phyloP scores from a whole-genome alignment of 176 grass and related monocot genomes.

The Luzula sylvatica region DNA sequence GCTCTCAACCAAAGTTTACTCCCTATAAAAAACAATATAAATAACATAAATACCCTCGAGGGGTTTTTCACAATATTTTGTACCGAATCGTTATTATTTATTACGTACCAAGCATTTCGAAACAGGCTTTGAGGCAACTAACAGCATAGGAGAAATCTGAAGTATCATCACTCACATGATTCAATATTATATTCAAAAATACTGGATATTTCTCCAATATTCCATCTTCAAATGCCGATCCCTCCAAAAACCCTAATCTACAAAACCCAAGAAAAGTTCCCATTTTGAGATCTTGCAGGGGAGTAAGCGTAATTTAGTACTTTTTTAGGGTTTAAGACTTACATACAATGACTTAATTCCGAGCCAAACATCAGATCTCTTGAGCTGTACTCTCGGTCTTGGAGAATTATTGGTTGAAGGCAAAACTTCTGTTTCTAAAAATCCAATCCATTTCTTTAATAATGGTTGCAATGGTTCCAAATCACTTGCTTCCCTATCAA shows the following conservation, averaged over 20 bases:
- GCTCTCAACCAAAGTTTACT: constrained; percentile 99
- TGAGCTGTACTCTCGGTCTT: constrained; percentile 75
- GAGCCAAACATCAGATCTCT: constrained; percentile 81
- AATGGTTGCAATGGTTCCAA: constrained; percentile 83
- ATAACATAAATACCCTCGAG: constrained; percentile 1
- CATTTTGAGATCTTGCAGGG: no score
- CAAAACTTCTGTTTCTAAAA: constrained; percentile 69
- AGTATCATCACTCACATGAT: constrained; percentile 88
- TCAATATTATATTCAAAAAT: constrained; percentile 88
- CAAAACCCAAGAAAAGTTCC: constrained; percentile 4
- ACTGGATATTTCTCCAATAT: constrained; percentile 86
- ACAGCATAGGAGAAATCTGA: constrained; percentile 90
- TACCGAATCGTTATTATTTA: not conserved
- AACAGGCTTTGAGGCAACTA: constrained; percentile 86
- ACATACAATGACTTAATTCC: constrained; percentile 99
- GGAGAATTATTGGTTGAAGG: constrained; percentile 42
- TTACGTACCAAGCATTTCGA: constrained; percentile 89
- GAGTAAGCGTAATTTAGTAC: not conserved
- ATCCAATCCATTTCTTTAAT: constrained; percentile 63
- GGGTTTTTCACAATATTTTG: not conserved
- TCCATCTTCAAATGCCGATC: constrained; percentile 84
- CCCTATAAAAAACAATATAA: constrained; percentile 34
- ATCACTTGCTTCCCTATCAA: constrained; percentile 55
- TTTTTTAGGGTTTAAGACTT: constrained; percentile 34
- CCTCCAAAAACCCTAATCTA: constrained; percentile 96